Percentiles rank a stretch among this genome's conserved stretches.
phyloP scores from a whole-genome alignment of 352 stramenopile species.

The Peronospora farinosa region DNA sequence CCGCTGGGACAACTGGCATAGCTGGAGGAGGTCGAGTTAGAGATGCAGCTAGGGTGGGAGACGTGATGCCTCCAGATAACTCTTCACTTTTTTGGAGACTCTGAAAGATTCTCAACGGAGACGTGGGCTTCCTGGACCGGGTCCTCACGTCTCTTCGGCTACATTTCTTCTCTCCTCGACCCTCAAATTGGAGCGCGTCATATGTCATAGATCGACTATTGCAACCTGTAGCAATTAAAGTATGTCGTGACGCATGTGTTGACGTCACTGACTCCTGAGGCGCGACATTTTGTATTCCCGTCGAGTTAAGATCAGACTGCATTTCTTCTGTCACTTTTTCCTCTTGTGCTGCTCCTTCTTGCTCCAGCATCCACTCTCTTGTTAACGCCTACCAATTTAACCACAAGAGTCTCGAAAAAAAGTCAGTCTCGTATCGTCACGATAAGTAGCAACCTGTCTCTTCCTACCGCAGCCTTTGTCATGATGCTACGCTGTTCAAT shows the following conservation, averaged over 20 bases:
- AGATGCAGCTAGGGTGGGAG: not conserved
- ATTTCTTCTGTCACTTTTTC: not conserved
- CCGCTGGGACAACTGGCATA: not conserved
- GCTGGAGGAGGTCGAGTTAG: not conserved
- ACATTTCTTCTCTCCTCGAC: constrained; percentile 4
- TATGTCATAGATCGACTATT: not conserved
- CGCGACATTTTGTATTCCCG: constrained; percentile 1
- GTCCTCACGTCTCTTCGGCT: not conserved
- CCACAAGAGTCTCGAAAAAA: not conserved
- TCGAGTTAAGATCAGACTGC: not conserved
- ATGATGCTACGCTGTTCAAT: constrained; percentile 31
- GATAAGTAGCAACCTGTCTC: not conserved
- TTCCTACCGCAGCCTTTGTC: constrained; percentile 24
- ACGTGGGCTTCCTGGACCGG: constrained; percentile 7
- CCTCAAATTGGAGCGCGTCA: not conserved
- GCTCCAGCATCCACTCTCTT: constrained; percentile 6
- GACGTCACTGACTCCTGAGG: not conserved
- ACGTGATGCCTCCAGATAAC: not conserved
- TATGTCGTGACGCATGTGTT: not conserved
- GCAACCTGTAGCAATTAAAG: not conserved
- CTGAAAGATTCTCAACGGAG: constrained; percentile 11
- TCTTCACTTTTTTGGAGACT: constrained; percentile 1
- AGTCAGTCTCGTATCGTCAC: not conserved
- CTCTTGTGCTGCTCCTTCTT: constrained; percentile 1
- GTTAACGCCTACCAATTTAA: constrained; percentile 1